A percentile compares a stretch with the other conserved stretches of the same genome.
These are phyloP conservation scores for Phaeosphaeria sp. DNA, from an alignment of 2,329 filamentous ascomycete genomes.

Conservation along the genomic window DNA sequence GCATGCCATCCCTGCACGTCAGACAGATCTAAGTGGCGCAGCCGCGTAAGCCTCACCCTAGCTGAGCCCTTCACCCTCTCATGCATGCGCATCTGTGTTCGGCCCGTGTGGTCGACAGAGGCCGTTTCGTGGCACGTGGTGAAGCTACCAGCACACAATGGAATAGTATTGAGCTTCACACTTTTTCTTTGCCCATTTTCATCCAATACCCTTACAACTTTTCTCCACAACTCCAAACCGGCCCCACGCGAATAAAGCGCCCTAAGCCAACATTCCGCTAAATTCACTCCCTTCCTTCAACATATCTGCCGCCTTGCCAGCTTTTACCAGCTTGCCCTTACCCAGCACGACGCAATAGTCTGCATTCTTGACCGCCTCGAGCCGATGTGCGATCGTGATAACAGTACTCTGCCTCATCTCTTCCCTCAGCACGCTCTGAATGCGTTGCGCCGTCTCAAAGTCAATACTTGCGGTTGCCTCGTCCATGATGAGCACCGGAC, in stretches of 20 bases:
- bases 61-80: too few relatives aligned
- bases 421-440: slow-evolving; percentile 62
- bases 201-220: neutral
- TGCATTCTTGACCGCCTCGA: slow-evolving; percentile 67
- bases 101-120: too few relatives aligned
- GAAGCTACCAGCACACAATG: neutral
- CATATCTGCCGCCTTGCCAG: slow-evolving; percentile 44
- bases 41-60: slow-evolving; percentile 11
- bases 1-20: slow-evolving; percentile 17
- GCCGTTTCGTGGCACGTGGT: neutral
- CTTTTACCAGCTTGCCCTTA: slow-evolving; percentile 55
- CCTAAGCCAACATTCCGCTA: slow-evolving; percentile 40
- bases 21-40: slow-evolving; percentile 12
- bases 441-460: slow-evolving; percentile 63
- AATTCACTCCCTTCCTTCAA: slow-evolving; percentile 42
- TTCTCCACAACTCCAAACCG: neutral
- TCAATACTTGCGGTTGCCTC: slow-evolving; percentile 72
- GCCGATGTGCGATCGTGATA: slow-evolving; percentile 69
- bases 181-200: neutral
- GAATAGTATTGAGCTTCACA: neutral
- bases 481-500: slow-evolving; percentile 68
- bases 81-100: too few relatives aligned
- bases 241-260: neutral
- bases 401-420: slow-evolving; percentile 67
- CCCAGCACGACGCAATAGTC: slow-evolving; percentile 63